Evolutionary conservation across 306 rosid genomes (phyloP).

Genomic region (Cucurbita maxima): DNA sequence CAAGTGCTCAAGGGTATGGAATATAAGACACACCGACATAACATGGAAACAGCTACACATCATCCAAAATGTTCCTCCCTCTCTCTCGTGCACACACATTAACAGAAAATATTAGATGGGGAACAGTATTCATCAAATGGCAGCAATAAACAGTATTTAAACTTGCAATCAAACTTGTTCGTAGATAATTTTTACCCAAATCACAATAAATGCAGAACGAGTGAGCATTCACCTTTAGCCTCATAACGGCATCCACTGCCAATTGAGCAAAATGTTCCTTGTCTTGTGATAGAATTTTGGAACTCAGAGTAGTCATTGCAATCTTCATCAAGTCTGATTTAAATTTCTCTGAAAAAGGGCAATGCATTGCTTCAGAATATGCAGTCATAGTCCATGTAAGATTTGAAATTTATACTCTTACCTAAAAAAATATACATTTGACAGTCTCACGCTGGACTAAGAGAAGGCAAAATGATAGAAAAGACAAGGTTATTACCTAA

Average conservation of each 20-base stretch:
- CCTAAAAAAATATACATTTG: not conserved
- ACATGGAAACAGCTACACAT: not conserved
- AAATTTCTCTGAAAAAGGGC: conserved; percentile 49
- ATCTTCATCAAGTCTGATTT: conserved; percentile 86
- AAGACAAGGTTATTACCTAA: conserved; percentile 26
- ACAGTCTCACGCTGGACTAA: not conserved
- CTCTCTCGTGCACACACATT: not conserved
- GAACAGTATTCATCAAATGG: not conserved
- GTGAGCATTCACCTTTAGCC: conserved; percentile 52
- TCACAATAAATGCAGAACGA: not conserved
- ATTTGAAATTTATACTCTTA: not conserved
- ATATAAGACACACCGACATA: not conserved
- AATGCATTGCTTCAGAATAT: not conserved
- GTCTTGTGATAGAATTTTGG: conserved; percentile 92
- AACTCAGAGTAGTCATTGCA: conserved; percentile 93
- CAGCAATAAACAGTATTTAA: not conserved
- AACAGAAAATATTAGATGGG: not conserved
- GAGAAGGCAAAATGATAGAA: not conserved
- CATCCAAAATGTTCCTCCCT: not conserved
- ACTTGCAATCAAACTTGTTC: not conserved
- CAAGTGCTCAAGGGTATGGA: not conserved
- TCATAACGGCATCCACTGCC: conserved; percentile 92
- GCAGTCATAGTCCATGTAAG: not conserved
- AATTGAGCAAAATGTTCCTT: conserved; percentile 86
- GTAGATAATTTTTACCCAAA: not conserved